Conservation (phyloP, 129 eudicot species). For the Apium graveolens region DNA sequence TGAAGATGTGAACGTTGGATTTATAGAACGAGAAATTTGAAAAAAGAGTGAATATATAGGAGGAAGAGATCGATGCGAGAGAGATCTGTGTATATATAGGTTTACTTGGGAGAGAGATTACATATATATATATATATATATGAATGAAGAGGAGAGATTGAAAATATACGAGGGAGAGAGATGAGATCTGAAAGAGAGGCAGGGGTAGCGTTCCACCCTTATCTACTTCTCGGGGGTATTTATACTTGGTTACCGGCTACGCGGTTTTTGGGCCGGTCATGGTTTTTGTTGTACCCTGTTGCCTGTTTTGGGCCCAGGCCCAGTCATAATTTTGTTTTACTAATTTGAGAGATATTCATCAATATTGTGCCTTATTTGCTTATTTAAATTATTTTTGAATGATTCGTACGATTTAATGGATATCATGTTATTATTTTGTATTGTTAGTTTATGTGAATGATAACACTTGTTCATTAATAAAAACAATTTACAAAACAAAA, state of each 20-base stretch:
- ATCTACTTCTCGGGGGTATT: neutral
- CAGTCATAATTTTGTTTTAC: neutral
- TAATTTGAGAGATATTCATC: too few species aligned
- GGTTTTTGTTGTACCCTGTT: neutral
- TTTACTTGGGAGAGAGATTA: neutral
- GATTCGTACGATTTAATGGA: too few species aligned
- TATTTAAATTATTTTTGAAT: too few species aligned
- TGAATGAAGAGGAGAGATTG: neutral
- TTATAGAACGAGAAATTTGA: neutral
- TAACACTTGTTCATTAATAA: too few species aligned
- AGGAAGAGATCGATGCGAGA: neutral
- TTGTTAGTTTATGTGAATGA: too few species aligned
- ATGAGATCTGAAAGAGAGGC: constrained; percentile 3
- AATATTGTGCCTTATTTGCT: too few species aligned
- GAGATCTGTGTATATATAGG: constrained; percentile 3
- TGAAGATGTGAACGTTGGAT: neutral
- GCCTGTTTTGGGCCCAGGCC: constrained; percentile 7
- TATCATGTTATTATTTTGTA: too few species aligned
- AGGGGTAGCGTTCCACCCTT: constrained; percentile 3
- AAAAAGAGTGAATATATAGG: neutral
- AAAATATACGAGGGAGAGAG: neutral
- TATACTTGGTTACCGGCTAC: constrained; percentile 10
- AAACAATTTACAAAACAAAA: too few species aligned
- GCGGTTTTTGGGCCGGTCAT: constrained; percentile 4
- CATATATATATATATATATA: neutral